Evolutionary conservation across 2,329 filamentous ascomycete genomes (phyloP), one percentile per base, ranked within the genome.

Genomic region (Penicillium decumbens): DNA sequence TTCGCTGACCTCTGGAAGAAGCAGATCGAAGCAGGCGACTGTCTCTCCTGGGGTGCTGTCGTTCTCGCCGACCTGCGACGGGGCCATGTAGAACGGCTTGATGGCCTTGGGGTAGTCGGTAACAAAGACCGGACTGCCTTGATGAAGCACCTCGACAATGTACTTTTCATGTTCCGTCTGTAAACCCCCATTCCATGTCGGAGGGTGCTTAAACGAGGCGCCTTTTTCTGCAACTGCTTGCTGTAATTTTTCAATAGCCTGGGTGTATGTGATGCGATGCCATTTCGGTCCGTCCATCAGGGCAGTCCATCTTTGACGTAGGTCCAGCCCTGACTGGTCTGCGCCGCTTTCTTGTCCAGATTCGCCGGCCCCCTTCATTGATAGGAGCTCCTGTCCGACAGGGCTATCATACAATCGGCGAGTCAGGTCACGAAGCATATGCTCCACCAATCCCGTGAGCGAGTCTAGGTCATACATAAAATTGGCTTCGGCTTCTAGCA

Each of bases 111-210:
- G 93, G 66, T 96, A 98, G 68, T 96, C 80, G 12, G 91, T 97
- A 56, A 98, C 84, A 66, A 97, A 97, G 39, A 97, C 78, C 6
- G 93, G 93, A 1, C 73, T 72, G 15, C 78, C 77, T 41, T 80
- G 74, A 57, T 84, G 84, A 39, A 92, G 65, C 24, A 75, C 75
- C 45, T 81, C 77, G 41, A 93, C 90, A 46, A 98, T 79, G 67
- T 84, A 95, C 65, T 84, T 89, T 72, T 98, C 93, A 72, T 98
- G 93, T 68, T 97, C 92, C 1, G 91, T 86, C 62, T 93, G 88
- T 27, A 98, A 78, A 18, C 88, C 88, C 25, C 77, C 74, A 29
- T 84, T 81, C 84, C 89, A 93, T 2, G 74, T 73, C 3, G 89
- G 88, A 41, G 75, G 72, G 65, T 86, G 81, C 43, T 82, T 75